Evolutionary conservation across 208 protist genomes (phyloP).

Genomic region (Acanthamoeba pearcei): DNA sequence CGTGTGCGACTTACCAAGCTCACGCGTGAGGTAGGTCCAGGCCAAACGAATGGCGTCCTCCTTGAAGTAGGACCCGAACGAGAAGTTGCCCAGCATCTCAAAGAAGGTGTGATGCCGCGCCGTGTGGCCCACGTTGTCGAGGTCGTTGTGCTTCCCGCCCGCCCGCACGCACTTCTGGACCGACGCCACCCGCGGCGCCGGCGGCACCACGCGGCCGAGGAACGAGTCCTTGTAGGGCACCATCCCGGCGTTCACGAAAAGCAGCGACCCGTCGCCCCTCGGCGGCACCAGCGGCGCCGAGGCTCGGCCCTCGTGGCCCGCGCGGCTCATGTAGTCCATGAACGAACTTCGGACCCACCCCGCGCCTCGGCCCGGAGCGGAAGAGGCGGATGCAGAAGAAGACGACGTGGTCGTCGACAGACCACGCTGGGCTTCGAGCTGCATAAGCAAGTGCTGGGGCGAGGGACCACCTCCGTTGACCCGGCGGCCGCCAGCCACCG

Average conservation of each 20-base stretch:
- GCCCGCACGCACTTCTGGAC: slow-evolving; percentile 79
- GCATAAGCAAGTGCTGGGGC: neutral
- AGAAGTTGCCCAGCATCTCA: slow-evolving; percentile 89
- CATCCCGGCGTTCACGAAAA: slow-evolving; percentile 79
- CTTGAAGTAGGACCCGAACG: slow-evolving; percentile 84
- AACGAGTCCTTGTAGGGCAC: slow-evolving; percentile 77
- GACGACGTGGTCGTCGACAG: neutral
- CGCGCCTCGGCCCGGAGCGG: neutral
- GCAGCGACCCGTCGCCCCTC: slow-evolving; percentile 35
- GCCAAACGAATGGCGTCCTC: slow-evolving; percentile 82
- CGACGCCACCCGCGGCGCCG: slow-evolving; percentile 9
- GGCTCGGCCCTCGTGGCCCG: slow-evolving; percentile 6
- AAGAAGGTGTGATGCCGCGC: slow-evolving; percentile 88
- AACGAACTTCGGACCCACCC: slow-evolving; percentile 14
- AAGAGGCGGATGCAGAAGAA: too few relatives aligned
- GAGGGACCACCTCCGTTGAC: neutral
- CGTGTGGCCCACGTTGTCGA: slow-evolving; percentile 86
- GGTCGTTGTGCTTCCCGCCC: slow-evolving; percentile 87
- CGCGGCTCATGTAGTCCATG: slow-evolving; percentile 19
- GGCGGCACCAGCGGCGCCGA: slow-evolving; percentile 19
- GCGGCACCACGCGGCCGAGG: neutral
- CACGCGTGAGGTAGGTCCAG: slow-evolving; percentile 83
- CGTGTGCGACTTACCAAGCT: slow-evolving; percentile 37
- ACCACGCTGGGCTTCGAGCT: neutral
- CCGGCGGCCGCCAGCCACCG: too few relatives aligned